Base-by-base conservation (phyloP, 2,329 filamentous ascomycete species). In the Boeremia lycopersici region DNA sequence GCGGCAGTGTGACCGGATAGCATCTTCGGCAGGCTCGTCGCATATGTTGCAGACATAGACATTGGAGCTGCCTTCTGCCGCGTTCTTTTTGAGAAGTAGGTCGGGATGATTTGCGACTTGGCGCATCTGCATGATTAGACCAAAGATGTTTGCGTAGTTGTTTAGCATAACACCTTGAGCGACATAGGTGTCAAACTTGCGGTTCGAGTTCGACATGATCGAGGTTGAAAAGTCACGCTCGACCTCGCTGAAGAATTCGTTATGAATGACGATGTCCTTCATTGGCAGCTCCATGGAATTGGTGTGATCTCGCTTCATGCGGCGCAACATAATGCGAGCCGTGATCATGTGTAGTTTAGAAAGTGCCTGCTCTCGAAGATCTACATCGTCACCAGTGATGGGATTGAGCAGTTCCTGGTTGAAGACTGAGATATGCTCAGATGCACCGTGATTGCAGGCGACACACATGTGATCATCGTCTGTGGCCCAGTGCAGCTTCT, bases 41-140 rank as follows among this genome's bases (percentile, higher is more conserved):
- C 95, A 99, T 65, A 99, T 95, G 74, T 90, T 90, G 77, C 93
- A 98, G 36, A 96, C 87, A 31, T 96, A 80, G 11, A 96, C 82
- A 61, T 98, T 97, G 74, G 96, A 91, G 2, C 93, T 93, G 48
- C 90, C 90, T 63, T 92, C 87, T 2, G 84, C 84, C 59, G 93
- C 86, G 0, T 61, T 72, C 77, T 95, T 97, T 79, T 93, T 96
- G 58, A 98, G 77, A 43, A 99, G 89, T 31, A 99, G 77, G 76
- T 99, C 95, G 0, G 95, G 95, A 71, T 99, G 95, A 63, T 99
- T 95, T 7, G 95, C 92, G 25, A 97, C 91, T 78, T 99, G 95
- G 50, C 95, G 89, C 93, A 99, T 98, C 75, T 96, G 93, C 91
- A 98, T 98, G 70, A 99, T 97, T 50, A 99, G 83, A 70, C 93